A percentile compares a stretch with the other conserved stretches of the same genome.
phyloP scores from a whole-genome alignment of 179 eudicot genomes.

The Pouteria campechiana region DNA sequence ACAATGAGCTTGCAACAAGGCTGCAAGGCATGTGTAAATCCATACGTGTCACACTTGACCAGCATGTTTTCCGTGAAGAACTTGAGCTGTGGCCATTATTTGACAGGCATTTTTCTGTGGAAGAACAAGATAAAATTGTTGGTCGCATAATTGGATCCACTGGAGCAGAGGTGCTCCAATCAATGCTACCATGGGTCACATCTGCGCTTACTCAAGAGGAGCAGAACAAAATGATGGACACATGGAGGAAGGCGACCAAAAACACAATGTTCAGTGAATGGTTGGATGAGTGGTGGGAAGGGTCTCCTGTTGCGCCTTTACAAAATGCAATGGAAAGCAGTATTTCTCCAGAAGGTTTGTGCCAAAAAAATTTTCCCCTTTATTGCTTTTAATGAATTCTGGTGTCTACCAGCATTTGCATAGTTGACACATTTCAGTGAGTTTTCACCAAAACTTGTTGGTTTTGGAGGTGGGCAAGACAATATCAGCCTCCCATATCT shows the following conservation, averaged over 20 bases:
- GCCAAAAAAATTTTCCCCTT: no score
- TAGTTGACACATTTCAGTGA: no score
- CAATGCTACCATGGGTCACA: conserved; percentile 99
- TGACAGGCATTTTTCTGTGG: conserved; percentile 81
- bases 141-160: conserved; percentile 97
- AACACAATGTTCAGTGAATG: conserved; percentile 97
- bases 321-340: conserved; percentile 34
- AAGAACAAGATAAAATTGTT: conserved; percentile 89
- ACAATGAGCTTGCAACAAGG: conserved; percentile 74
- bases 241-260: conserved; percentile 92
- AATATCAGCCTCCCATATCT: no score
- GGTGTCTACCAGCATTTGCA: no score
- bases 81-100: conserved; percentile 96
- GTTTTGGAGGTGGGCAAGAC: no score
- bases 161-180: conserved; percentile 97
- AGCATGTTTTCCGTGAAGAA: conserved; percentile 87
- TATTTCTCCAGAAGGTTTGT: conserved; percentile 42
- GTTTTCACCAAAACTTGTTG: no score
- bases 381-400: no score
- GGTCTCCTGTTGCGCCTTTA: conserved; percentile 37
- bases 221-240: conserved; percentile 94
- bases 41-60: conserved; percentile 83
- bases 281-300: conserved; percentile 96
- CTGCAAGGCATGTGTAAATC: conserved; percentile 98
- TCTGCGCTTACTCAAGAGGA: conserved; percentile 96